A percentile compares a stretch with the other conserved stretches of the same genome.
phyloP scores from a whole-genome alignment of 2,329 filamentous ascomycete species.

The Fusarium algeriense region DNA sequence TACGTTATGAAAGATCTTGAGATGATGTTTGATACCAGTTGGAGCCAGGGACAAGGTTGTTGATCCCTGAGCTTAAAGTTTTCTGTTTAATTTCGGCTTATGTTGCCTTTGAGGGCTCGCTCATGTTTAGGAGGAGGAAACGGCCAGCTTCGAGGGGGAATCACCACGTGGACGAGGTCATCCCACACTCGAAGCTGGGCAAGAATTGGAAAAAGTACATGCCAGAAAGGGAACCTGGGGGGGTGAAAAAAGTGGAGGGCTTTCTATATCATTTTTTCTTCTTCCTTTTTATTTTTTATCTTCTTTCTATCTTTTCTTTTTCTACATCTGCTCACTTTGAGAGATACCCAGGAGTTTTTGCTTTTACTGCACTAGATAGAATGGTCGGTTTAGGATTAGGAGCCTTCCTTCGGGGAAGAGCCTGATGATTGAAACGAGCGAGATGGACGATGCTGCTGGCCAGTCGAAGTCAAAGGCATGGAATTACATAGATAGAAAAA shows the following conservation, averaged over 20 bases:
- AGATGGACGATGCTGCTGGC: conserved; percentile 48
- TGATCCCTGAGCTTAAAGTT: conserved; percentile 27
- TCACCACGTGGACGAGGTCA: conserved; percentile 12
- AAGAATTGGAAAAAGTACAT: conserved; percentile 26
- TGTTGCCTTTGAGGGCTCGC: conserved; percentile 14
- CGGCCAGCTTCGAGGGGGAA: conserved; percentile 2
- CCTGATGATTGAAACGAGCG: conserved; percentile 48
- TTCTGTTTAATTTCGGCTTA: conserved; percentile 39
- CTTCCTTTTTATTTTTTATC: conserved; percentile 15
- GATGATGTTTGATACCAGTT: conserved; percentile 47
- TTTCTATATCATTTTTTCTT: conserved; percentile 11
- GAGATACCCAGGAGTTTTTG: conserved; percentile 47
- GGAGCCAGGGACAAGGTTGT: conserved; percentile 24
- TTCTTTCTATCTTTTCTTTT: conserved; percentile 28
- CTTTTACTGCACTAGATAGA: conserved; percentile 45
- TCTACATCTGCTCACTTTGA: conserved; percentile 46
- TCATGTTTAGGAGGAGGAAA: conserved; percentile 32
- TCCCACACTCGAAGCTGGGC: conserved; percentile 13
- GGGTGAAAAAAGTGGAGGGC: conserved; percentile 12
- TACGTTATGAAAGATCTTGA: conserved; percentile 45
- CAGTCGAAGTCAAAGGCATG: conserved; percentile 44
- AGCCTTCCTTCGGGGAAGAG: conserved; percentile 35
- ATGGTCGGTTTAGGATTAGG: conserved; percentile 42
- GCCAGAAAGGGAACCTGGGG: conserved; percentile 12
- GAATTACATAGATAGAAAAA: conserved; percentile 47